phyloP scores from a whole-genome alignment of 2,329 filamentous ascomycete genomes.

The Claviceps purpurea region DNA sequence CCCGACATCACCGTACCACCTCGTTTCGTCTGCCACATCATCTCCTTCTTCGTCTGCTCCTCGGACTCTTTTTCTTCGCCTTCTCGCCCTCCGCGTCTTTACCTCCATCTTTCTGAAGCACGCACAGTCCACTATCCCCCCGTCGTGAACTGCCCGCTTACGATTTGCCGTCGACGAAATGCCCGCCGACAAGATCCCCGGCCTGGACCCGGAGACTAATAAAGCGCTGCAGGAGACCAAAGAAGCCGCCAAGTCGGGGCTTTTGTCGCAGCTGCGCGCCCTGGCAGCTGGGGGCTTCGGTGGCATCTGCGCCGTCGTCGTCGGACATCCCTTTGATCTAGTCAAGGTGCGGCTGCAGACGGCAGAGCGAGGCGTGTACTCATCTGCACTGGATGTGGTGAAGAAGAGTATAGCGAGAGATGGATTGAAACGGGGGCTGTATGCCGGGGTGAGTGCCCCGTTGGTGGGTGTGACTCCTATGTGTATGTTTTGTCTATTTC shows the following conservation, averaged over 20 bases:
- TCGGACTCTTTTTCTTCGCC: no score
- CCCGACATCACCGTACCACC: no score
- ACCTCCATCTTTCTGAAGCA: constrained; percentile 9
- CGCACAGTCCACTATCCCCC: no score
- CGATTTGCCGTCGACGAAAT: constrained; percentile 3
- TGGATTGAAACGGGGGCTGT: constrained; percentile 67
- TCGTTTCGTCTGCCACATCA: no score
- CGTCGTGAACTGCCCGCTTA: no score
- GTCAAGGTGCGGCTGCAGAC: constrained; percentile 97
- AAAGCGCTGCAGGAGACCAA: constrained; percentile 28
- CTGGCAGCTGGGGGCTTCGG: constrained; percentile 84
- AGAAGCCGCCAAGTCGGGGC: constrained; percentile 20
- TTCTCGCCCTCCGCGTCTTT: neutral
- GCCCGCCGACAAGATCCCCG: constrained; percentile 28
- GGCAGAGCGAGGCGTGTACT: constrained; percentile 86
- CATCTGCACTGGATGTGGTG: constrained; percentile 81
- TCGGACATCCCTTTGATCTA: constrained; percentile 92
- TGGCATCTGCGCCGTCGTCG: constrained; percentile 83
- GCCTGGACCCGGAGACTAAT: constrained; percentile 24
- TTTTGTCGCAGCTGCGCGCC: constrained; percentile 53
- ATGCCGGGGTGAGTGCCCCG: constrained; percentile 93
- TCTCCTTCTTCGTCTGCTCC: no score
- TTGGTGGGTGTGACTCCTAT: constrained; percentile 94
- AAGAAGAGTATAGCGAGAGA: constrained; percentile 77
- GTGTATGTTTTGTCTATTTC: constrained; percentile 52